Base-by-base conservation (phyloP, 2,329 filamentous ascomycete genomes). In the Neofusicoccum sp. region DNA sequence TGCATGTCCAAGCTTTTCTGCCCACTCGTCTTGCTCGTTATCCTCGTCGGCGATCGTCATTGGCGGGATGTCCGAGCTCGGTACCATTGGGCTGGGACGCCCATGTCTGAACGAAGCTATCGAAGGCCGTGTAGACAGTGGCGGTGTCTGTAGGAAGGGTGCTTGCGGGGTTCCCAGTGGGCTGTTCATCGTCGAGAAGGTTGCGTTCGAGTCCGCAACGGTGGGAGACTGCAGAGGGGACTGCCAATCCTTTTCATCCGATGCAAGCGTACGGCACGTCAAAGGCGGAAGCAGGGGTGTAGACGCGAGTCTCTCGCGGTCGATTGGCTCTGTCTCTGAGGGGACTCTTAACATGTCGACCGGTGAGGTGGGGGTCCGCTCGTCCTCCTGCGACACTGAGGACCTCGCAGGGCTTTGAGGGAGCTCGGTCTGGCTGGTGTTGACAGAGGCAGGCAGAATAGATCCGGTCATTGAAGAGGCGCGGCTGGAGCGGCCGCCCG, bases 221-320 rank as follows among this genome's bases (percentile, higher is more conserved):
- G 86, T 89, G 0, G 92, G 92, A 0, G 91, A 96, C 73, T 96
- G 91, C 28, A 96, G 79, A n/a, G 93, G 91, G 6, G 91, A 96
- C 62, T 90, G 84, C 33, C 88, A 80, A 1, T 83, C 82, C 0
- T 86, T 82, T 43, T 84, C 78, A 38, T 78, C 73, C 6, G 71
- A 75, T 45, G 79, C 75, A 34, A 82, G 77, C 24, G 81, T 76
- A 60, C 84, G 83, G 30, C 84, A 86, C 78, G 96, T 84, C 36
- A 95, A 81, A 0, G 93, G 93, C 6, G 93, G 93, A 2, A 97
- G 81, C 6, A 97, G 82, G 40, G 93, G 93, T 2, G 93, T 97
- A 3, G 89, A 89, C 0, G 90, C 89, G 66, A 90, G 77, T 77
- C 86, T 72, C 77, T 86, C 77, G 77, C 86, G 74, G 76, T 79